Evolutionary conservation across 1,284 basidiomycete genomes (phyloP).

Genomic region (Ustilago trichophora): DNA sequence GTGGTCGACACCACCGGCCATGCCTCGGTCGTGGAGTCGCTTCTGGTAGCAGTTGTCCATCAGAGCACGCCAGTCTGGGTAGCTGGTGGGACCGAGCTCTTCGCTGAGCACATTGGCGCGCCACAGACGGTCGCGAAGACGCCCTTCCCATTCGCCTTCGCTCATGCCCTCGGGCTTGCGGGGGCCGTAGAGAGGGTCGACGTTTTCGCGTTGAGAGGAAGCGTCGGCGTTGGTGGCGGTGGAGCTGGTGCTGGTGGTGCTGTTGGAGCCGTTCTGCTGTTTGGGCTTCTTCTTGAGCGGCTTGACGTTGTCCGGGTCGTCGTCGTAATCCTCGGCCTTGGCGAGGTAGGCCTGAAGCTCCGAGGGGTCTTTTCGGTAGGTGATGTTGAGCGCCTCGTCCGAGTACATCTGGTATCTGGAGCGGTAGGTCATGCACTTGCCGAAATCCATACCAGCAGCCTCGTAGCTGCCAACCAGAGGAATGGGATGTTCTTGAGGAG

Average conservation of each 20-base stretch:
- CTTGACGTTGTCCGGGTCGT: slow-evolving; percentile 63
- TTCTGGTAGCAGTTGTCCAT: slow-evolving; percentile 65
- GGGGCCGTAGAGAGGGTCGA: slow-evolving; percentile 61
- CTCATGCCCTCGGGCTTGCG: slow-evolving; percentile 53
- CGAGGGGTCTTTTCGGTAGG: slow-evolving; percentile 59
- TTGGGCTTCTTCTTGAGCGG: slow-evolving; percentile 38
- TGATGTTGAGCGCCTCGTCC: slow-evolving; percentile 65
- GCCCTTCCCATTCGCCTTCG: slow-evolving; percentile 61
- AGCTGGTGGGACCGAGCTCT: slow-evolving; percentile 55
- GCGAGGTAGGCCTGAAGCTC: slow-evolving; percentile 47
- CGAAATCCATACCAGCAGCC: slow-evolving; percentile 58
- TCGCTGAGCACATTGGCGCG: slow-evolving; percentile 58
- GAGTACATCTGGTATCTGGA: slow-evolving; percentile 65
- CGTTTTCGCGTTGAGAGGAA: slow-evolving; percentile 31
- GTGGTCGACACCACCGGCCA: slow-evolving; percentile 56
- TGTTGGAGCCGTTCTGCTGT: slow-evolving; percentile 6
- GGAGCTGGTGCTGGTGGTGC: slow-evolving; percentile 5
- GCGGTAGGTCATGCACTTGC: slow-evolving; percentile 64
- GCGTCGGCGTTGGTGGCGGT: slow-evolving; percentile 1
- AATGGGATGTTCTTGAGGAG: slow-evolving; percentile 61
- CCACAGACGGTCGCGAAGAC: slow-evolving; percentile 58
- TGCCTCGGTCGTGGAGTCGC: slow-evolving; percentile 58
- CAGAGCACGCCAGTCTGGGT: slow-evolving; percentile 64
- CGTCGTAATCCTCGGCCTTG: slow-evolving; percentile 60
- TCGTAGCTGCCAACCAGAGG: slow-evolving; percentile 64